phyloP scores from a whole-genome alignment of 768 basidiomycete species.

The Cystobasidium ongulense region DNA sequence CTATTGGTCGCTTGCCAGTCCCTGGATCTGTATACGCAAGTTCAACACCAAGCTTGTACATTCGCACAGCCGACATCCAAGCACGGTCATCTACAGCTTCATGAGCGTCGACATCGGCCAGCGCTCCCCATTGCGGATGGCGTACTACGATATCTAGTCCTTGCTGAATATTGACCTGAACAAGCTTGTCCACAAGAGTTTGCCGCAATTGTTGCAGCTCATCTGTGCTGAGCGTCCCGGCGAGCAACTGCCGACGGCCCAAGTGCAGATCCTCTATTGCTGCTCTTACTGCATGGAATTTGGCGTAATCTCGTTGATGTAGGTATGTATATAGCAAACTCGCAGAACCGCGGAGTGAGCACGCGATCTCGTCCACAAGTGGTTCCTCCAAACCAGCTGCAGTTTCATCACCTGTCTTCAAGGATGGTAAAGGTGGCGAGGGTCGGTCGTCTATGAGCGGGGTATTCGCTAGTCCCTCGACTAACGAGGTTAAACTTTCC shows the following conservation, averaged over 20 bases:
- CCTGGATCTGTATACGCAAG: slow-evolving; percentile 41
- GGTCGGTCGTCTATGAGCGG: slow-evolving; percentile 52
- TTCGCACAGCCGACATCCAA: slow-evolving; percentile 52
- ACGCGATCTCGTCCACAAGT: slow-evolving; percentile 93
- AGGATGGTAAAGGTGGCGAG: slow-evolving; percentile 79
- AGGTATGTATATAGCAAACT: slow-evolving; percentile 84
- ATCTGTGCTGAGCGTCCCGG: slow-evolving; percentile 70
- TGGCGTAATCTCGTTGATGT: slow-evolving; percentile 73
- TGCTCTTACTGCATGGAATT: slow-evolving; percentile 74
- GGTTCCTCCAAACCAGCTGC: slow-evolving; percentile 72
- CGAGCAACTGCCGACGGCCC: slow-evolving; percentile 80
- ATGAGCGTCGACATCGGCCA: slow-evolving; percentile 83
- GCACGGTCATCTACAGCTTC: slow-evolving; percentile 77
- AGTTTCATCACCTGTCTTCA: slow-evolving; percentile 92
- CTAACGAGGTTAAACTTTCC: neutral
- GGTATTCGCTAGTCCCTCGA: neutral
- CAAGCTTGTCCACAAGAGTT: slow-evolving; percentile 79
- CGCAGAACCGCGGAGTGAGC: slow-evolving; percentile 93
- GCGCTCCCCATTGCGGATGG: slow-evolving; percentile 79
- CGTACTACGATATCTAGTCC: slow-evolving; percentile 92
- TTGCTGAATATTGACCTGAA: slow-evolving; percentile 82
- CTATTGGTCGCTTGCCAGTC: neutral
- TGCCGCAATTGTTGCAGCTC: slow-evolving; percentile 72
- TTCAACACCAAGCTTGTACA: slow-evolving; percentile 74
- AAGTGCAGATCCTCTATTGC: slow-evolving; percentile 86